These are phyloP conservation scores for Ascocoryne sarcoides DNA, from an alignment of 2,329 filamentous ascomycete genomes.

Conservation along the genomic window DNA sequence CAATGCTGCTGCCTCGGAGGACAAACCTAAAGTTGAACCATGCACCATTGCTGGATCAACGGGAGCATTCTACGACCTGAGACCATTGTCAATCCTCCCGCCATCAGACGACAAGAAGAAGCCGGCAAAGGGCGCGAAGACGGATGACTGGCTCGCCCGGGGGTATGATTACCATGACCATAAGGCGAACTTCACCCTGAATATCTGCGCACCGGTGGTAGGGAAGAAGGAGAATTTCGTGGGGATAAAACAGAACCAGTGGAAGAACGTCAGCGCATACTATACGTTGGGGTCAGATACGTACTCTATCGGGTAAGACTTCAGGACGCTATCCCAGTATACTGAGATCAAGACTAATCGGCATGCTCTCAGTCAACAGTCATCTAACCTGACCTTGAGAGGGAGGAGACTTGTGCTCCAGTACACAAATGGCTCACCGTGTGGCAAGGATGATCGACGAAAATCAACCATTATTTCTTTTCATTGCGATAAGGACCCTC, in stretches of 20 bases:
- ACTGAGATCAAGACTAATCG: too few relatives aligned
- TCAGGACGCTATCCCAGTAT: too few relatives aligned
- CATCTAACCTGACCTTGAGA: slow-evolving; percentile 45
- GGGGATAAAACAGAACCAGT: slow-evolving; percentile 52
- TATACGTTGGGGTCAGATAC: slow-evolving; percentile 57
- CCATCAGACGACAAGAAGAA: slow-evolving; percentile 30
- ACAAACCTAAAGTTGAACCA: slow-evolving; percentile 22
- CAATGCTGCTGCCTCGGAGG: slow-evolving; percentile 18
- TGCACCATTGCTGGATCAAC: slow-evolving; percentile 26
- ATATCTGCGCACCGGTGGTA: slow-evolving; percentile 71
- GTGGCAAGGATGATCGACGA: slow-evolving; percentile 42
- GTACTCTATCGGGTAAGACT: slow-evolving; percentile 68
- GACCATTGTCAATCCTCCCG: slow-evolving; percentile 23
- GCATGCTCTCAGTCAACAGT: slow-evolving; percentile 41
- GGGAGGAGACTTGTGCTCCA: slow-evolving; percentile 70
- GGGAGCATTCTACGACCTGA: slow-evolving; percentile 28
- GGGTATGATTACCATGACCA: slow-evolving; percentile 57
- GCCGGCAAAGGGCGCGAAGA: slow-evolving; percentile 43
- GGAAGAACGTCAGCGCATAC: slow-evolving; percentile 71
- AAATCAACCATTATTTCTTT: slow-evolving; percentile 89
- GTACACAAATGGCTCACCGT: slow-evolving; percentile 70
- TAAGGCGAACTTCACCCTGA: slow-evolving; percentile 72
- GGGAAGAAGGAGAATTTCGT: slow-evolving; percentile 53
- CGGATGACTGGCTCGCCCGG: slow-evolving; percentile 52
- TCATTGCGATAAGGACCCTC: slow-evolving; percentile 78